phyloP scores from a whole-genome alignment of 2,329 filamentous ascomycete genomes.

The Geosmithia putterillii region DNA sequence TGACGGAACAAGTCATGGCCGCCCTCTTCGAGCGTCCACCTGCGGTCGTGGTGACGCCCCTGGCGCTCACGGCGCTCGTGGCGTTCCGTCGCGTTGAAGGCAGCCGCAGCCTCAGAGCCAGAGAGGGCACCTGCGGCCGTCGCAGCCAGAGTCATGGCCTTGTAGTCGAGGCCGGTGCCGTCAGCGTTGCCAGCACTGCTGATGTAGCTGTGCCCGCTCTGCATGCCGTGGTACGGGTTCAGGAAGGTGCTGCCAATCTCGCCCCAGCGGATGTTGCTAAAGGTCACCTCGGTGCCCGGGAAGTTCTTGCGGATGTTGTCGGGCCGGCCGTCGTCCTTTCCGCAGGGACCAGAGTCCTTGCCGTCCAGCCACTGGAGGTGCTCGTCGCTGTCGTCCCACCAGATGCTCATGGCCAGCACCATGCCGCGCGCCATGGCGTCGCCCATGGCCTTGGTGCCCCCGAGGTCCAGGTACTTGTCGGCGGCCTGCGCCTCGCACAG shows the following conservation, averaged over 20 bases:
- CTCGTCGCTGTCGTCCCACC: conserved; percentile 34
- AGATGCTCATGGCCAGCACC: conserved; percentile 39
- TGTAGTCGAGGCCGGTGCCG: neutral
- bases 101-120: no score
- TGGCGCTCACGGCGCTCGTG: no score
- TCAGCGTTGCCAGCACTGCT: neutral
- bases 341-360: conserved; percentile 35
- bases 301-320: conserved; percentile 30
- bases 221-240: no score
- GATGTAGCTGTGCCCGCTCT: neutral
- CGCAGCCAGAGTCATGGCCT: no score
- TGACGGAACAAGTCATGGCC: no score
- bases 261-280: conserved; percentile 47
- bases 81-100: no score
- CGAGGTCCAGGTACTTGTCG: conserved; percentile 19
- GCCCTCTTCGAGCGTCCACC: no score
- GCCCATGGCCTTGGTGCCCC: conserved; percentile 30
- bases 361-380: conserved; percentile 43
- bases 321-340: conserved; percentile 38
- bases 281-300: conserved; percentile 36
- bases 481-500: conserved; percentile 19
- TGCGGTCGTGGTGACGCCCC: no score
- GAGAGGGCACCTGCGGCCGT: no score
- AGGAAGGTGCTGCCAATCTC: conserved; percentile 45
- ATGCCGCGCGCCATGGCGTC: conserved; percentile 31